These are phyloP conservation scores for Candida coleopterorum DNA, from an alignment of 805 yeast genomes.

Conservation along the genomic window DNA sequence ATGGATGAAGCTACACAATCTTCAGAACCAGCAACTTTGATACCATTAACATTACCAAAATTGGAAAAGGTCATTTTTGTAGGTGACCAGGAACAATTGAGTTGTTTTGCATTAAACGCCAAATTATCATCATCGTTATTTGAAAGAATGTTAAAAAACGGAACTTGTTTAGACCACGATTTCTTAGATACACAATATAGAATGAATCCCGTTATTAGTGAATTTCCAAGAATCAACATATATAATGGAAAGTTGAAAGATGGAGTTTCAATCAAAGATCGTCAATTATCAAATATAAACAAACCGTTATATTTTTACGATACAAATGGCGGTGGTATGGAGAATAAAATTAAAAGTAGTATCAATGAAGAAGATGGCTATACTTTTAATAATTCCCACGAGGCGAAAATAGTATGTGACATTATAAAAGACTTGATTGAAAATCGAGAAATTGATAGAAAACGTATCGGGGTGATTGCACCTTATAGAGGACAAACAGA, in stretches of 20 bases:
- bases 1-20: constrained; percentile 81
- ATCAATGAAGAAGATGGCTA: constrained; percentile 48
- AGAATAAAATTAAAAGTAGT: constrained; percentile 44
- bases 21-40: constrained; percentile 65
- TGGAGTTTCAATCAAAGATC: constrained; percentile 54
- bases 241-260: constrained; percentile 47
- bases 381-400: constrained; percentile 55
- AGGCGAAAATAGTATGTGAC: constrained; percentile 44
- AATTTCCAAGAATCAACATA: constrained; percentile 50
- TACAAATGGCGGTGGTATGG: constrained; percentile 44
- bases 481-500: constrained; percentile 76
- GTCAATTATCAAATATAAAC: constrained; percentile 42
- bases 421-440: constrained; percentile 46
- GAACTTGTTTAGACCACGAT: constrained; percentile 54
- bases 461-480: constrained; percentile 62
- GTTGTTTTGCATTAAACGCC: constrained; percentile 67
- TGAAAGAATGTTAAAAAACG: constrained; percentile 61
- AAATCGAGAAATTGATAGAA: constrained; percentile 46
- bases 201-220: constrained; percentile 63
- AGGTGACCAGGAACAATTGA: constrained; percentile 73
- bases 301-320: constrained; percentile 61
- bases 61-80: constrained; percentile 64
- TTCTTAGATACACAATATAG: constrained; percentile 69
- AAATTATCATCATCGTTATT: constrained; percentile 62
- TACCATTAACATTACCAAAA: constrained; percentile 66